These are phyloP conservation scores for Secale cereale DNA, from an alignment of 176 grass and related monocot species.

Conservation along the genomic window DNA sequence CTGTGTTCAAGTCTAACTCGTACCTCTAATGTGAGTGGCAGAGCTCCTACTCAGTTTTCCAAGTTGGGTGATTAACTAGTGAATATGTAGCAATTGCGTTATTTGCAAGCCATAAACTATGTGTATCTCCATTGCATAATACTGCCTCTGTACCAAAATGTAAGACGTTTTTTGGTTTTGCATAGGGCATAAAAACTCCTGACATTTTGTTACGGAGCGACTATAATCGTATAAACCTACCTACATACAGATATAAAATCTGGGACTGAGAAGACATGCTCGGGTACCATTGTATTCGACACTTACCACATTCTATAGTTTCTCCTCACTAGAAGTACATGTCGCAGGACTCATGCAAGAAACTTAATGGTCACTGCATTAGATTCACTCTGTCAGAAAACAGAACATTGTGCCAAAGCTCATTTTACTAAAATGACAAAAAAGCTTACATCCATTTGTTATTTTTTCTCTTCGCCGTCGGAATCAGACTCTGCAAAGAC, in stretches of 20 bases:
- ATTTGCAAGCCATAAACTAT: not conserved
- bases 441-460: constrained; percentile 7
- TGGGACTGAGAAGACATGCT: not conserved
- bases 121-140: not conserved
- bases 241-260: constrained; percentile 5
- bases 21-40: not conserved
- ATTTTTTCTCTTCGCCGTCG: constrained; percentile 71
- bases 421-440: not conserved
- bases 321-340: not conserved
- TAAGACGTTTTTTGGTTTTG: no score
- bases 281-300: not conserved
- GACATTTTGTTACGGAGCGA: no score
- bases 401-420: not conserved
- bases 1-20: not conserved
- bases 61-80: not conserved
- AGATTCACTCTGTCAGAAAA: constrained; percentile 20
- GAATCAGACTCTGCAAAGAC: constrained; percentile 89
- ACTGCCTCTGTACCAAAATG: no score
- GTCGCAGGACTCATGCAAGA: not conserved
- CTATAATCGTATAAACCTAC: not conserved
- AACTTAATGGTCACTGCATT: not conserved
- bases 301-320: constrained; percentile 15
- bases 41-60: not conserved
- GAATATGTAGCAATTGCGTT: not conserved
- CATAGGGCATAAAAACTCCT: no score